Percentiles rank a stretch among this genome's conserved stretches.
Evolutionary conservation across 768 basidiomycete genomes (phyloP).

Genomic region (Rossbeevera mucosa): DNA sequence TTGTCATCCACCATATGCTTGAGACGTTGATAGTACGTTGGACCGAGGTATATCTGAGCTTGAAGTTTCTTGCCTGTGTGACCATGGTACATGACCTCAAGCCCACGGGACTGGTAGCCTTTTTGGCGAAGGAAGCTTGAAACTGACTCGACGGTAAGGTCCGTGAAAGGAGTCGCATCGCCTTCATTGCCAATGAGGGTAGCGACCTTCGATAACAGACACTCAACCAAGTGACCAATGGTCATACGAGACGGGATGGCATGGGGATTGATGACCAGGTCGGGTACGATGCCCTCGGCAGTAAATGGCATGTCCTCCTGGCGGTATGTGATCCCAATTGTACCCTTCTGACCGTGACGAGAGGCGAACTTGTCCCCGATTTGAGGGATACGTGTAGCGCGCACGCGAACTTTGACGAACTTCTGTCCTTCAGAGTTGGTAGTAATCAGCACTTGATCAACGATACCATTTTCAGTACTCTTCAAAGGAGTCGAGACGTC

Average conservation of each 20-base stretch:
- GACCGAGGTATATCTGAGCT: constrained; percentile 97
- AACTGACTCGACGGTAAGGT: constrained; percentile 96
- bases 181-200: constrained; percentile 96
- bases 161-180: constrained; percentile 98
- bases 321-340: constrained; percentile 98
- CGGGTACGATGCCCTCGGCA: constrained; percentile 92
- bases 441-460: constrained; percentile 95
- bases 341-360: constrained; percentile 99
- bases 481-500: constrained; percentile 98
- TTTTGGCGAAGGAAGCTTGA: constrained; percentile 83
- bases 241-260: constrained; percentile 99
- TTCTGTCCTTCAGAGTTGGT: constrained; percentile 95
- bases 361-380: constrained; percentile 99
- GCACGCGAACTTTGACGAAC: constrained; percentile 96
- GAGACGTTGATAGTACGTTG: constrained; percentile 97
- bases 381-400: constrained; percentile 94
- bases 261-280: constrained; percentile 98
- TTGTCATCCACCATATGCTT: constrained; percentile 99
- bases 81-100: constrained; percentile 98
- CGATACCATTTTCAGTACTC: constrained; percentile 95
- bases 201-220: constrained; percentile 92
- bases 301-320: constrained; percentile 99
- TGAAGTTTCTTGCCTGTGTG: constrained; percentile 98
- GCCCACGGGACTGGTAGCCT: constrained; percentile 94
- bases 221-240: constrained; percentile 98